Base-by-base conservation (phyloP, 2,329 filamentous ascomycete genomes). In the Xylariaceae sp. region DNA sequence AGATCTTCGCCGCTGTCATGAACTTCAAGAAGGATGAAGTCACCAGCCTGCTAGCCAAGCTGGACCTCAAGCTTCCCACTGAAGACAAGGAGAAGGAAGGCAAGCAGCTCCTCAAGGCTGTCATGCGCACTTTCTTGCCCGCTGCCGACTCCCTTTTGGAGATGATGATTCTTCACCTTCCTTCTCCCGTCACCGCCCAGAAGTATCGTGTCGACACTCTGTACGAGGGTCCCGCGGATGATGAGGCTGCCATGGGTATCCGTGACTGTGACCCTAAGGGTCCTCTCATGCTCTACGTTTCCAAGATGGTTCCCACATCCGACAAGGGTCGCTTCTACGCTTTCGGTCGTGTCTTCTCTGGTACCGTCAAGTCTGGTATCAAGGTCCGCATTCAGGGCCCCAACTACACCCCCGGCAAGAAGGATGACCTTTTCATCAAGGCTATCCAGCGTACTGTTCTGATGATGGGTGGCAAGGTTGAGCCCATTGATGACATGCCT, bases 251-350 rank as follows among this genome's bases (percentile, higher is more conserved):
- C 80, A 88, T 96, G 74, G 91, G 86, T 84, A 96, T 99, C 84
- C 91, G 91, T 70, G 91, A 97, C 84, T 97, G 94, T 76, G 90
- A 99, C 76, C 83, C 92, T 77, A 95, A 96, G 83, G 94, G 84
- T 75, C 89, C 92, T 71, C 94, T 99, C 78, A 99, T 99, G 94
- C 84, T 97, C 68, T 99, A 99, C 88, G 91, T 99, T 76, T 99
- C 94, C 77, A 99, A 99, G 90, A 99, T 99, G 94, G 94, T 99
- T 72, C 94, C 94, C 71, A 99, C 94, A 68, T 95, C 91, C 70
- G 94, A 99, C 74, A 97, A 96, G 88, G 94, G 94, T 78, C 92
- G 94, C 80, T 99, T 99, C 90, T 99, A 96, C 81, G 94, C 94
- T 76, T 99, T 99, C 81, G 94, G 94, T 80, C 94, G 94, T 95